Percentiles rank a stretch among this genome's conserved stretches.
Evolutionary conservation across 768 basidiomycete species (phyloP).

Genomic region (Tremella fuciformis): DNA sequence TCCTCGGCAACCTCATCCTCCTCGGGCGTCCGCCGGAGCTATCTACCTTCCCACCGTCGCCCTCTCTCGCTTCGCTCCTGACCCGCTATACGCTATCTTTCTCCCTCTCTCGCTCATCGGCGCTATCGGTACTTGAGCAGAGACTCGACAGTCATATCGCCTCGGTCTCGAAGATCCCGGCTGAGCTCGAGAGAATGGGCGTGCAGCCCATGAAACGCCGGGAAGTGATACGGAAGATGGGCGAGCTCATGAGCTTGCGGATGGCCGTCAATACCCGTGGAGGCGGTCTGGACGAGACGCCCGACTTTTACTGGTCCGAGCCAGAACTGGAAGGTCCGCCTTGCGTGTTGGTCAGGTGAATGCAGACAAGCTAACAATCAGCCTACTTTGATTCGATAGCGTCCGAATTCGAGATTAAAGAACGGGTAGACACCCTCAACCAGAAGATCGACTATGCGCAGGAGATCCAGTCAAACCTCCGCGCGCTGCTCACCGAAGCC

Average conservation of each 20-base stretch:
- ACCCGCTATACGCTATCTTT: conserved; percentile 90
- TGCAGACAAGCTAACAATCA: conserved; percentile 38
- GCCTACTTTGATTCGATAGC: conserved; percentile 81
- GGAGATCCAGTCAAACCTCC: conserved; percentile 78
- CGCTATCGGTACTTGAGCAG: conserved; percentile 80
- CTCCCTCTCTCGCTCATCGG: conserved; percentile 82
- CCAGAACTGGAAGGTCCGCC: conserved; percentile 76
- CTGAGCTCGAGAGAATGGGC: conserved; percentile 71
- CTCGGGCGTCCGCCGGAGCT: conserved; percentile 68
- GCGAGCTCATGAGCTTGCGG: conserved; percentile 83
- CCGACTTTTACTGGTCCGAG: conserved; percentile 83
- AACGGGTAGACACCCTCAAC: conserved; percentile 75
- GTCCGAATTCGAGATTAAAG: conserved; percentile 78
- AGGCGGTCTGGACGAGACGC: conserved; percentile 51
- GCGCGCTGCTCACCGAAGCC: conserved; percentile 85
- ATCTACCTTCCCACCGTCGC: conserved; percentile 55
- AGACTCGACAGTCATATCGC: conserved; percentile 78
- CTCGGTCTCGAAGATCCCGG: conserved; percentile 75
- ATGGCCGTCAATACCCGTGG: conserved; percentile 76
- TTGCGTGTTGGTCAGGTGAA: no score
- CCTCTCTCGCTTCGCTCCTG: conserved; percentile 67
- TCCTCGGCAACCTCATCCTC: conserved; percentile 89
- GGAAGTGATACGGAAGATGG: conserved; percentile 86
- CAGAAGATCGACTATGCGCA: conserved; percentile 67
- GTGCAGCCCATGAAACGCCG: conserved; percentile 76